Conservation (phyloP, 2,329 filamentous ascomycete species). For the Penicillium sp. region DNA sequence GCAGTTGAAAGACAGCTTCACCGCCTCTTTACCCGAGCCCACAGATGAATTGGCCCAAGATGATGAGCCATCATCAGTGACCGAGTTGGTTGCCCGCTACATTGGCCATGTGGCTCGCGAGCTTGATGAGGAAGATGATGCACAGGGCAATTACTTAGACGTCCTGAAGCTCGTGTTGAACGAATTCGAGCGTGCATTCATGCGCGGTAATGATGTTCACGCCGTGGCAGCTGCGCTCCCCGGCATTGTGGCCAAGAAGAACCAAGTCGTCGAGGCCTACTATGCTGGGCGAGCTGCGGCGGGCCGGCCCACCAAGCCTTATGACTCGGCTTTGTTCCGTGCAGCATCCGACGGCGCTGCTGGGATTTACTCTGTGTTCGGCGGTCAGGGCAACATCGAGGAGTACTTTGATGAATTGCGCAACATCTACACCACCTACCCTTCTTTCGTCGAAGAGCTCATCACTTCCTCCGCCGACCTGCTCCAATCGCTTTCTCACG, state of each 20-base stretch:
- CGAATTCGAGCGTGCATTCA: slow-evolving; percentile 94
- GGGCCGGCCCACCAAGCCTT: slow-evolving; percentile 82
- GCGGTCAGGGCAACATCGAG: slow-evolving; percentile 97
- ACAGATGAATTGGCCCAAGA: slow-evolving; percentile 98
- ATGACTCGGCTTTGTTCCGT: slow-evolving; percentile 89
- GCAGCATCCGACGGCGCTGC: slow-evolving; percentile 82
- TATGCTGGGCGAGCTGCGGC: slow-evolving; percentile 82
- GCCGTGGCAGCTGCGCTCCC: slow-evolving; percentile 80
- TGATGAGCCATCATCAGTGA: slow-evolving; percentile 94
- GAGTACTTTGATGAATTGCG: slow-evolving; percentile 98
- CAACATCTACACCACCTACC: slow-evolving; percentile 86
- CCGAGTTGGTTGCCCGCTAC: slow-evolving; percentile 90
- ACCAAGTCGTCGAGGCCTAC: slow-evolving; percentile 85
- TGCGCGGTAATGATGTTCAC: slow-evolving; percentile 94
- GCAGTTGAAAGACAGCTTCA: slow-evolving; percentile 89
- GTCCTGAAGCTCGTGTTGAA: slow-evolving; percentile 89
- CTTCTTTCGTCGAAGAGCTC: slow-evolving; percentile 83
- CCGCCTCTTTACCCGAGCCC: slow-evolving; percentile 76
- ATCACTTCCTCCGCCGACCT: slow-evolving; percentile 78
- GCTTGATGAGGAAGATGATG: slow-evolving; percentile 88
- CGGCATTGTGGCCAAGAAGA: slow-evolving; percentile 90
- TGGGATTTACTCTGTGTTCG: slow-evolving; percentile 89
- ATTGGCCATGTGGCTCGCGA: slow-evolving; percentile 85
- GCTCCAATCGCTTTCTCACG: slow-evolving; percentile 78
- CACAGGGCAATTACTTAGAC: slow-evolving; percentile 84